Base-by-base conservation (phyloP, 441 rosid genomes). In the Biscutella laevigata region DNA sequence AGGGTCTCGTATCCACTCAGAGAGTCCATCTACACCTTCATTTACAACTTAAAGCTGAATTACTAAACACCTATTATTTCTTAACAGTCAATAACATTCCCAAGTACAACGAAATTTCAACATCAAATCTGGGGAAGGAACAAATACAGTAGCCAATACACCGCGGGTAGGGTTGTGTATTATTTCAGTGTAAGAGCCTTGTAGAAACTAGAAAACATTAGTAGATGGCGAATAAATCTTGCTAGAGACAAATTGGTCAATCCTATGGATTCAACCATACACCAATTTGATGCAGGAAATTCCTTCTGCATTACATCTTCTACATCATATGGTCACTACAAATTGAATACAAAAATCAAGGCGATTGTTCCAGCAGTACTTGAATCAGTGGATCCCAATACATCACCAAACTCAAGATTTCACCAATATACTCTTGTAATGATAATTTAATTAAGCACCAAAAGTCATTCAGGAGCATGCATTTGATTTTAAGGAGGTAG, bases 1-100 rank as follows among this genome's bases (percentile, higher is more conserved):
- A 54, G 95, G 95, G 63, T 92, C 80, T 55, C 78, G 77, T 21
- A 78, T 81, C 99, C 99, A 92, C 53, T 76, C 78, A 45, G 80
- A 50, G 67, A 92, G 81, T 61, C 90, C 90, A 50, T 86, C 97
- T 50, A 22, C 74, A 58, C 99, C 99, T 92, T 77, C 59, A 75
- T 52, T 61, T 19, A 8, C 17, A 65, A 37, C 46, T 50, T 38
- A 13, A 49, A 64, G 38, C 48, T 36, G 27, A 49, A 16, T 33
- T 14, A 30, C 61, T 24, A 10, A 51, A 34, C 13, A 56, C 2
- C 44, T 30, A 30, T n/a, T 46, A 3, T 9, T 6, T 49, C 20
- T 36, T 6, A 21, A 32, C 16, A 29, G 51, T 20, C 16, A 16
- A 39, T 2, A 7, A 12, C 15, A 7, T 29, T 35, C 29, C 22